Evolutionary conservation across 257 asterid species (phyloP).

Genomic region (Salvia hispanica): DNA sequence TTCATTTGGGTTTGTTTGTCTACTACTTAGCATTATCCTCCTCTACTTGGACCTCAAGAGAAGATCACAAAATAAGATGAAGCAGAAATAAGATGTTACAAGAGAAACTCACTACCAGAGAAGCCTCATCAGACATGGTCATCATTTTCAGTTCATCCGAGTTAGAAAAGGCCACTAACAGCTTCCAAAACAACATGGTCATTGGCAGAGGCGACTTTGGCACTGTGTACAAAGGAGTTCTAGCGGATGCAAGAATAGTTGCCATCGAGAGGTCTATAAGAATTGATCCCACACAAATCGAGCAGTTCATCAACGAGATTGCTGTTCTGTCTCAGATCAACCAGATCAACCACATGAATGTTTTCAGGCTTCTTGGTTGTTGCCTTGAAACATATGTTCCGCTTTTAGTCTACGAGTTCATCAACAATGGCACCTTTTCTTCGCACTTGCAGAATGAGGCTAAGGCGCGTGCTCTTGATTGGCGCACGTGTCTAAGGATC

Average conservation of each 20-base stretch:
- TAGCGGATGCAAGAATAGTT: slow-evolving; percentile 15
- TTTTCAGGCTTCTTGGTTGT: slow-evolving; percentile 25
- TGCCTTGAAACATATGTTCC: slow-evolving; percentile 44
- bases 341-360: slow-evolving; percentile 24
- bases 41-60: slow-evolving; percentile 37
- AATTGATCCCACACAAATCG: slow-evolving; percentile 39
- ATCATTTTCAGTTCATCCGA: slow-evolving; percentile 28
- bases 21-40: slow-evolving; percentile 24
- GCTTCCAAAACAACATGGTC: slow-evolving; percentile 32
- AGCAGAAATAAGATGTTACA: slow-evolving; percentile 14
- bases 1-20: slow-evolving; percentile 27
- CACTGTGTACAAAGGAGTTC: slow-evolving; percentile 31
- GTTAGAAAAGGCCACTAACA: slow-evolving; percentile 31
- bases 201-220: slow-evolving; percentile 39
- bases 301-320: slow-evolving; percentile 50
- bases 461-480: slow-evolving; percentile 24
- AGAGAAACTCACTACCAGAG: slow-evolving; percentile 31
- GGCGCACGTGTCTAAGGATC: slow-evolving; percentile 36
- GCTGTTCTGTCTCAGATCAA: slow-evolving; percentile 41
- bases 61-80: slow-evolving; percentile 20
- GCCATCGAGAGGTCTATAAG: slow-evolving; percentile 37
- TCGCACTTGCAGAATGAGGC: slow-evolving; percentile 25
- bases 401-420: slow-evolving; percentile 39
- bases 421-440: slow-evolving; percentile 23
- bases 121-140: slow-evolving; percentile 18